Base-by-base conservation (phyloP, 177 flowering plant species). In the Vitis hybrid region DNA sequence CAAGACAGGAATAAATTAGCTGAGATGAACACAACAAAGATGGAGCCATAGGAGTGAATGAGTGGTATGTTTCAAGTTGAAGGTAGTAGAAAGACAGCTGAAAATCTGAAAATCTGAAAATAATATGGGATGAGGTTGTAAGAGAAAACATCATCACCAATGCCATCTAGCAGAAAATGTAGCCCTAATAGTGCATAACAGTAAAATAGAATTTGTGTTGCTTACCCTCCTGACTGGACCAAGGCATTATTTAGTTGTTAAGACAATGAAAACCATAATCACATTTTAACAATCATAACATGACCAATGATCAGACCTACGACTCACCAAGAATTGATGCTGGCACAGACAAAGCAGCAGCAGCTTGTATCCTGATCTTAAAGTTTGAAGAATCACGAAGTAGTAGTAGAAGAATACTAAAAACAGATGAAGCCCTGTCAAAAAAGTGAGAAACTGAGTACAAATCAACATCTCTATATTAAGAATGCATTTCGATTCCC, bases 361-460 rank as follows among this genome's bases (percentile, higher is more conserved):
- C 97, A 68, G 98, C 97, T 78, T 94, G 97, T 76, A 92, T 94
- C 80, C 91, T 82, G 77, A 92, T 89, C 87, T 94, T 94, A 75
- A 84, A 91, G 73, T 94, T 94, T 21, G 98, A 79, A 48, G 98
- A 89, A 85, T 92, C 91, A 60, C 98, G 95, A 64, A 94, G 83
- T 18, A 94, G 83, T 23, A 91, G 79, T 64, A 94, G 84, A 72
- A 94, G 95, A 76, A 89, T 85, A 74, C 93, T 89, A 74, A 86
- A 92, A 56, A 94, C 87, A 64, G 98, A 86, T 19, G 97, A 80
- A 71, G 94, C 91, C 98, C 98, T 94, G 86, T 75, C 69, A 65
- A 69, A 52, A 71, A 70, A 67, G 21, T 11, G 48, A 40, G 45
- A 40, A 40, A 40, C 45, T 7, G 34, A 34, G 32, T 49, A 62